These are phyloP conservation scores for Tetraselmis striata DNA, from an alignment of 139 green algal genomes.

Conservation along the genomic window DNA sequence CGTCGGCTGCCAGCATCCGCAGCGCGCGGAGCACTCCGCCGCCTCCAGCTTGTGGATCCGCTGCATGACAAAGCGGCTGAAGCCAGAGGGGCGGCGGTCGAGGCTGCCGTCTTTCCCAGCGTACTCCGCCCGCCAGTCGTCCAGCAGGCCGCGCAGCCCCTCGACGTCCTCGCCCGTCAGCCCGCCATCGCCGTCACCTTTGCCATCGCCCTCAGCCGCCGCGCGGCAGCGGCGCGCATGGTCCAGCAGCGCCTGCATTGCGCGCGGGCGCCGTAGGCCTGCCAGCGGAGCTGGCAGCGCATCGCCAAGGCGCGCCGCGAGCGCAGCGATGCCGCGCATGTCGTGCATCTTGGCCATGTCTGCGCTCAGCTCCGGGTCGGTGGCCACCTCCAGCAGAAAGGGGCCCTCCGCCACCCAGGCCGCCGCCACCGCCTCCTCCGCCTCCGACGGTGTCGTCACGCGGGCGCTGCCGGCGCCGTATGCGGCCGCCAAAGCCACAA, in stretches of 20 bases:
- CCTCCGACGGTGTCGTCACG: not conserved
- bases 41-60: not conserved
- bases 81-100: not conserved
- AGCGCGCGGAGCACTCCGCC: not conserved
- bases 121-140: not conserved
- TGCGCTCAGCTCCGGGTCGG: not conserved
- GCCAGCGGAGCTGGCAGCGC: not conserved
- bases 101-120: not conserved
- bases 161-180: not conserved
- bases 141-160: not conserved
- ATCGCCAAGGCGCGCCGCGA: not conserved
- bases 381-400: not conserved
- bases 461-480: not conserved
- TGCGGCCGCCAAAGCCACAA: not conserved
- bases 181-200: not conserved
- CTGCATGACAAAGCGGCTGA: not conserved
- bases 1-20: not conserved
- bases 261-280: not conserved
- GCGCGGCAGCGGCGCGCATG: no score
- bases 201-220: not conserved
- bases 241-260: not conserved
- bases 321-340: not conserved
- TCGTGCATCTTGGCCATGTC: not conserved
- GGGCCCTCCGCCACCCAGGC: not conserved
- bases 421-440: not conserved